These are phyloP conservation scores for Oryza punctata DNA, from an alignment of 176 grass and related monocot species.

Conservation along the genomic window DNA sequence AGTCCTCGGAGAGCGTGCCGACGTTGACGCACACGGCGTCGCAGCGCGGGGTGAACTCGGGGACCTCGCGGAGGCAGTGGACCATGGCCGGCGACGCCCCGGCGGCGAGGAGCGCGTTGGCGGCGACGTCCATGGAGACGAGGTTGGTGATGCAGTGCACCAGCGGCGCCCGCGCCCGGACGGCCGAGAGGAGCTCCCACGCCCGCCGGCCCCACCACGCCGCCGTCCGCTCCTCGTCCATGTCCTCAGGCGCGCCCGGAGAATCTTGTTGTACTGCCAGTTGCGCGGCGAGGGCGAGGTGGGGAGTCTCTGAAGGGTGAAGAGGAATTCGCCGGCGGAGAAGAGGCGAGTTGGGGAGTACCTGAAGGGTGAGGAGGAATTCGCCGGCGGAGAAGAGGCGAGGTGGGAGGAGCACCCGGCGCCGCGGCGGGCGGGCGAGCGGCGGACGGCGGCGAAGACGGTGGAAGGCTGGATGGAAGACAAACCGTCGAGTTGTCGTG, in stretches of 20 bases:
- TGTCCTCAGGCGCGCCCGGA: not conserved
- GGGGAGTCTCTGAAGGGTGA: not conserved
- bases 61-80: conserved; percentile 69
- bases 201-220: conserved; percentile 44
- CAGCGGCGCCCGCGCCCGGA: conserved; percentile 60
- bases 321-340: not conserved
- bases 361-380: too few species aligned
- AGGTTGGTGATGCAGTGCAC: conserved; percentile 96
- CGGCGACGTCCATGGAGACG: conserved; percentile 88
- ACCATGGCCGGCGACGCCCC: conserved; percentile 89
- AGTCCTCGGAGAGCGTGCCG: conserved; percentile 73
- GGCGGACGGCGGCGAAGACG: too few species aligned
- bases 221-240: conserved; percentile 25
- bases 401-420: too few species aligned
- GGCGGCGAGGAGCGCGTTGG: conserved; percentile 73
- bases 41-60: conserved; percentile 74
- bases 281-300: not conserved
- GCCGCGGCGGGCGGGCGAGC: too few species aligned
- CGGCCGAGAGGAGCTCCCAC: conserved; percentile 61
- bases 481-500: not conserved
- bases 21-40: conserved; percentile 77
- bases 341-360: not conserved
- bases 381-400: not conserved
- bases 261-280: not conserved
- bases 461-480: too few species aligned